These are phyloP conservation scores for Globisporangium nodosum DNA, from an alignment of 352 stramenopile genomes.

Conservation along the genomic window DNA sequence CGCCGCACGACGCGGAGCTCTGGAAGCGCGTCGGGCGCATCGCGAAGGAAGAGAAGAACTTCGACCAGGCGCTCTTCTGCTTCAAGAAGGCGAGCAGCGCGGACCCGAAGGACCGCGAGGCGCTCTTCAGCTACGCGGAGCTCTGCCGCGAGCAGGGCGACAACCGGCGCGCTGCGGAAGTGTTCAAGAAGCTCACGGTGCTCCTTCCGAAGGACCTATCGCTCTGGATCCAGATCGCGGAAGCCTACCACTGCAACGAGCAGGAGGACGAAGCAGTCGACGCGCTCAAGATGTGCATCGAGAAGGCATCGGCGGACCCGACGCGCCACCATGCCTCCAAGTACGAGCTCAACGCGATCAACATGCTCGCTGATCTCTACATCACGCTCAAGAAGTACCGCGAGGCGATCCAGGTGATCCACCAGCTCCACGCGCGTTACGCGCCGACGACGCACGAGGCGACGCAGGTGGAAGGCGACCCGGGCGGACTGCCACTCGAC, in stretches of 20 bases:
- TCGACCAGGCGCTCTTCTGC: conserved; percentile 80
- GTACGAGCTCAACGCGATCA: conserved; percentile 82
- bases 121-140: conserved; percentile 77
- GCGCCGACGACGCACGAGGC: conserved; percentile 47
- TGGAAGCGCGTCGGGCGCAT: conserved; percentile 83
- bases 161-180: conserved; percentile 68
- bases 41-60: conserved; percentile 83
- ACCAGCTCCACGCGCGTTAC: conserved; percentile 66
- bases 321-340: conserved; percentile 60
- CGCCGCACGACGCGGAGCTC: conserved; percentile 73
- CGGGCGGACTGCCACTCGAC: conserved; percentile 66
- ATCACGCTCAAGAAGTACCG: conserved; percentile 84
- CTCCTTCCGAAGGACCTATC: conserved; percentile 70
- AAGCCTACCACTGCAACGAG: conserved; percentile 85
- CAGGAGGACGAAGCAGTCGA: conserved; percentile 82
- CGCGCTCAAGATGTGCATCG: conserved; percentile 80
- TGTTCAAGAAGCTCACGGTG: conserved; percentile 76
- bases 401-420: conserved; percentile 74
- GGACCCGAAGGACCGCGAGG: conserved; percentile 76
- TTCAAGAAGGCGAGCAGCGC: conserved; percentile 82
- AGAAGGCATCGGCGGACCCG: conserved; percentile 66
- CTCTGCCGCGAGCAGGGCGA: conserved; percentile 74
- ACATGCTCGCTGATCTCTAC: conserved; percentile 85
- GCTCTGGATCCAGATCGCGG: conserved; percentile 83
- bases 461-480: conserved; percentile 56